These are phyloP conservation scores for Thalassiosira delicatula DNA, from an alignment of 352 stramenopile species.

Conservation along the genomic window DNA sequence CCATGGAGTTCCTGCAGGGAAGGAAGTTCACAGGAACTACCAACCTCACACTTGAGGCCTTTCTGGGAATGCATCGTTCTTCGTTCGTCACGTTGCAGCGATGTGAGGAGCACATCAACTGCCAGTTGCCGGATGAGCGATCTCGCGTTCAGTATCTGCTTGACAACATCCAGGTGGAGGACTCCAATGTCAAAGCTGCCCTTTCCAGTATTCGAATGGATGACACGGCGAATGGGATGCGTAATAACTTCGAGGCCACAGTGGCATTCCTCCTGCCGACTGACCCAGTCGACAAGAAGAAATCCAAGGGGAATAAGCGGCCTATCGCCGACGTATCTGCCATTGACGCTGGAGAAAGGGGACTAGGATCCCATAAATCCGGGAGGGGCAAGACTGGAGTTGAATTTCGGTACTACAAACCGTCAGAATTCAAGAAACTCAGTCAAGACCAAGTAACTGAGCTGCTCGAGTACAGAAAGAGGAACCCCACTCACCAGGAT, in stretches of 20 bases:
- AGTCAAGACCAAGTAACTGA: constrained; percentile 2
- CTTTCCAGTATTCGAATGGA: background rate
- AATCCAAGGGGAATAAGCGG: background rate
- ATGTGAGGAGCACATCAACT: constrained; percentile 11
- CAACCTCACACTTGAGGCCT: constrained; percentile 28
- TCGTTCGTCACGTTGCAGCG: constrained; percentile 3
- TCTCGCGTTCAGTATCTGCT: constrained; percentile 37
- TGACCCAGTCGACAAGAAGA: background rate
- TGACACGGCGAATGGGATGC: constrained; percentile 14
- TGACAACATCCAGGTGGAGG: background rate
- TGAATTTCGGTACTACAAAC: constrained; percentile 18
- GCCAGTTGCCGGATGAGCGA: constrained; percentile 25
- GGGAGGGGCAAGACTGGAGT: constrained; percentile 13
- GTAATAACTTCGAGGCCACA: constrained; percentile 13
- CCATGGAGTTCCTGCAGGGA: constrained; percentile 10
- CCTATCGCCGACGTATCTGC: background rate
- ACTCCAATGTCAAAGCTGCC: background rate
- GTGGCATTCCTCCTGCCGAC: constrained; percentile 13
- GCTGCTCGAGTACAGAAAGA: background rate
- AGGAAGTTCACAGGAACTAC: constrained; percentile 22
- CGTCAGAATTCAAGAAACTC: background rate
- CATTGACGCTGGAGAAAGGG: background rate
- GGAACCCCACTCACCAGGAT: background rate
- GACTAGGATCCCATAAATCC: background rate
- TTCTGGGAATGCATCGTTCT: background rate